phyloP scores from a whole-genome alignment of 768 basidiomycete genomes.

The Suillus bovinus region DNA sequence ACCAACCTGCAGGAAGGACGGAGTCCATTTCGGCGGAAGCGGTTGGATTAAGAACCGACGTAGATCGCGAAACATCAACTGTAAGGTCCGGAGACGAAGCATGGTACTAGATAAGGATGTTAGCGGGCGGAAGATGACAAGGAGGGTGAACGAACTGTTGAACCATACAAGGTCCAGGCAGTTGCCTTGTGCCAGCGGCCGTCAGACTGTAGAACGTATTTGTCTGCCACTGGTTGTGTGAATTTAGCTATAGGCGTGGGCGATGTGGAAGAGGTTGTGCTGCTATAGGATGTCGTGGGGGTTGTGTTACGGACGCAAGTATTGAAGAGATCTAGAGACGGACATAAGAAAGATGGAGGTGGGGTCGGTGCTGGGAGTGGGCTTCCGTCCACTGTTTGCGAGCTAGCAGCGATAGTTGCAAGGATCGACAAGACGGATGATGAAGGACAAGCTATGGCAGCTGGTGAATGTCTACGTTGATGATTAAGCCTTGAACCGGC shows the following conservation, averaged over 20 bases:
- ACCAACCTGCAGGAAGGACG: constrained; percentile 59
- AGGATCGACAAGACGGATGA: constrained; percentile 54
- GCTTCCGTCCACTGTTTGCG: constrained; percentile 45
- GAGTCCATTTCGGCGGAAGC: constrained; percentile 22
- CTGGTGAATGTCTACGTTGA: constrained; percentile 19
- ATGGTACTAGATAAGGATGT: constrained; percentile 19
- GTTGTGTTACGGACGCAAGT: background rate
- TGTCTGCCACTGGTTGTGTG: constrained; percentile 46
- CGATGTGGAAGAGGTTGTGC: constrained; percentile 10
- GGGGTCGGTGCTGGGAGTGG: constrained; percentile 38
- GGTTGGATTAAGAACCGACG: constrained; percentile 20
- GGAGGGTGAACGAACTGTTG: constrained; percentile 47
- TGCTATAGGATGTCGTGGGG: background rate
- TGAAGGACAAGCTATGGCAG: constrained; percentile 42
- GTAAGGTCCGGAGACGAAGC: constrained; percentile 8
- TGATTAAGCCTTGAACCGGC: constrained; percentile 15
- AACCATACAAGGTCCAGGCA: constrained; percentile 67
- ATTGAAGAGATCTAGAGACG: constrained; percentile 37
- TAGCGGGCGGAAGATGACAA: constrained; percentile 1
- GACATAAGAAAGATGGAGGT: constrained; percentile 65
- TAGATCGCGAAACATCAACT: constrained; percentile 13
- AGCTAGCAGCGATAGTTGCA: constrained; percentile 52
- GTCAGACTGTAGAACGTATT: constrained; percentile 52
- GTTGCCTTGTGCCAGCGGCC: constrained; percentile 57
- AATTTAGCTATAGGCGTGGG: constrained; percentile 14